These are phyloP conservation scores for Amorphotheca resinae DNA, from an alignment of 495 filamentous ascomycete genomes.

Conservation along the genomic window DNA sequence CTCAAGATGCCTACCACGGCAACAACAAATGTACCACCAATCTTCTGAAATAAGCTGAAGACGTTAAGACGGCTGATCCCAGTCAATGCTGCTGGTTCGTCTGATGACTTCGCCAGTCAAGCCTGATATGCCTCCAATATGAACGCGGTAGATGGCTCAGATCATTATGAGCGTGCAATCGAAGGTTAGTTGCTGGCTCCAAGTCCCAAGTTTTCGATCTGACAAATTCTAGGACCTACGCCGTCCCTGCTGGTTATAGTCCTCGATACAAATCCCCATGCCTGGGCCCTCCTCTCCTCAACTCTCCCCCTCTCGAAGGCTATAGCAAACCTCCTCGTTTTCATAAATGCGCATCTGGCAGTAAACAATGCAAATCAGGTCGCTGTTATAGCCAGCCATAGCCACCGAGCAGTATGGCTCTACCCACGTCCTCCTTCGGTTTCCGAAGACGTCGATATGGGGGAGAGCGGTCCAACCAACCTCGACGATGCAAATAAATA, in stretches of 20 bases:
- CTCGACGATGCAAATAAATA: slow-evolving; percentile 72
- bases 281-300: slow-evolving; percentile 69
- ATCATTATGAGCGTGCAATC: slow-evolving; percentile 57
- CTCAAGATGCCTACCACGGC: too few relatives aligned
- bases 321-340: slow-evolving; percentile 84
- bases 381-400: slow-evolving; percentile 82
- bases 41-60: too few relatives aligned
- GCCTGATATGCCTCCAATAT: slow-evolving; percentile 36
- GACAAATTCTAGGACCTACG: slow-evolving; percentile 40
- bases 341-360: slow-evolving; percentile 90
- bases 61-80: too few relatives aligned
- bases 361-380: slow-evolving; percentile 88
- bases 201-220: neutral
- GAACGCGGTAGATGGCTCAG: slow-evolving; percentile 82
- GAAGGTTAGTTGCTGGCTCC: slow-evolving; percentile 21
- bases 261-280: slow-evolving; percentile 91
- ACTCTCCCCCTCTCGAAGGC: slow-evolving; percentile 74
- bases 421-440: slow-evolving; percentile 46
- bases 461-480: slow-evolving; percentile 20
- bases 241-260: slow-evolving; percentile 85
- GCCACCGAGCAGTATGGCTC: slow-evolving; percentile 72
- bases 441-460: slow-evolving; percentile 34
- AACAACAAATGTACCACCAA: too few relatives aligned
- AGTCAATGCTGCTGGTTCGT: too few relatives aligned
- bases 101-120: too few relatives aligned